Base-by-base conservation (phyloP, 257 asterid species). In the Catharanthus roseus region DNA sequence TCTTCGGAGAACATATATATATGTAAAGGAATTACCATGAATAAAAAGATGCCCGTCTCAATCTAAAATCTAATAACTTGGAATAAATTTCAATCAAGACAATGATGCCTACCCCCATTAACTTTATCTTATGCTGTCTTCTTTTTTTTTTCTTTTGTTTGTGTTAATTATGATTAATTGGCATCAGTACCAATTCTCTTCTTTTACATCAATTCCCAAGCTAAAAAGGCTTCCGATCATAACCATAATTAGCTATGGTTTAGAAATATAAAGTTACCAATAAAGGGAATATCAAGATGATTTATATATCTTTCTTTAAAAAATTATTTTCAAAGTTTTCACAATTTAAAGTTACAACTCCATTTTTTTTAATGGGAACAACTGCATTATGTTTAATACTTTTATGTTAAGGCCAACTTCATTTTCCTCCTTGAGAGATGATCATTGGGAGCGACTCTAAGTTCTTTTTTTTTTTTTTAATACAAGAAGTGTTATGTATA, bases 61-160 rank as follows among this genome's bases (percentile, higher is more conserved):
- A 71, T 65, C 72, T 80, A 10, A 85, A 71, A 67, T 76, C 79
- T 63, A 77, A 74, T 41, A n/a, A n/a, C n/a, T 68, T 75, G 72
- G 79, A 73, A 79, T 73, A 73, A 83, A 64, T 76, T 85, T 81
- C 88, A 86, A 84, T 73, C 84, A 83, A 78, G 71, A 65, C 67
- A 86, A 88, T 88, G 77, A 88, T 88, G 88, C 67, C 79, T 77
- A 60, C 71, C 70, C 79, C 71, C 82, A 77, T 49, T 81, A 72
- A 76, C 89, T 82, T 88, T 86, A 75, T 76, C 45, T 61, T 13
- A 71, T 80, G 69, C 51, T n/a, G n/a, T n/a, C n/a, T n/a, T n/a
- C n/a, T n/a, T n/a, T n/a, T n/a, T n/a, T n/a, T n/a, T n/a, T 69
- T 56, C 49, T 55, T 55, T 55, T 55, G 10, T 55, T 4, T 55